A percentile compares a stretch with the other conserved stretches of the same genome.
These are phyloP conservation scores for Parachaetomium inaequale DNA, from an alignment of 495 filamentous ascomycete species.

Conservation along the genomic window DNA sequence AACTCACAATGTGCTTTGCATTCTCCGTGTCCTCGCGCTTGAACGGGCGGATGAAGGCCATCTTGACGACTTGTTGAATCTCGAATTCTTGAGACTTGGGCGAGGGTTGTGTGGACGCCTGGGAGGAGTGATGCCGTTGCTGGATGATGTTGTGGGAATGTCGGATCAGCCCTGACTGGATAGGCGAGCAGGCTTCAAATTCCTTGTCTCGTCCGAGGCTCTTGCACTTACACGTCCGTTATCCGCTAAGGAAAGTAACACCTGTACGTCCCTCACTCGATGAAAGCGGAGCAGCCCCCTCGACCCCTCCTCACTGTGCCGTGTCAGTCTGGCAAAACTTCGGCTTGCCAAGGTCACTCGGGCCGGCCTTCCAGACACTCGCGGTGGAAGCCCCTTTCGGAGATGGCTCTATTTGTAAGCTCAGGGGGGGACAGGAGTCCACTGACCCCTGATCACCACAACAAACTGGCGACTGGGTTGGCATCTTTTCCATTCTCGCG, in stretches of 20 bases:
- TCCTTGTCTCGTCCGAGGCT: background rate
- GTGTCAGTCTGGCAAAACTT: slow-evolving; percentile 19
- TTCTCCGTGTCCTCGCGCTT: slow-evolving; percentile 32
- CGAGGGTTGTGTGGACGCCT: background rate
- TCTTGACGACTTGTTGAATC: slow-evolving; percentile 9
- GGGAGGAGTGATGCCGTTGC: background rate
- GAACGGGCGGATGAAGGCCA: slow-evolving; percentile 39
- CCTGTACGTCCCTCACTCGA: background rate
- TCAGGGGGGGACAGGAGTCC: background rate
- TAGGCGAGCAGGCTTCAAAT: background rate
- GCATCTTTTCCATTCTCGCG: background rate
- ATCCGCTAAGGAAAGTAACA: background rate
- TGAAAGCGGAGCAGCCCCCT: slow-evolving; percentile 1
- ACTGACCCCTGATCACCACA: too few species aligned
- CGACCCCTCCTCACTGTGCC: background rate
- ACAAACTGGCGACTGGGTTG: too few species aligned
- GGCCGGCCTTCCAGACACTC: background rate
- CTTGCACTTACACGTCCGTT: background rate
- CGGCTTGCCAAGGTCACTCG: slow-evolving; percentile 10
- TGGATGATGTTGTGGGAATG: background rate
- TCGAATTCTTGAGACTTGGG: background rate
- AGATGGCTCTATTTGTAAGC: background rate
- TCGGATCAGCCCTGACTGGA: background rate
- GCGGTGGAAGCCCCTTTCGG: background rate
- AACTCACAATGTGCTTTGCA: slow-evolving; percentile 36